These are phyloP conservation scores for Uronychia binucleata DNA, from an alignment of 73 alveolate genomes.

Conservation along the genomic window DNA sequence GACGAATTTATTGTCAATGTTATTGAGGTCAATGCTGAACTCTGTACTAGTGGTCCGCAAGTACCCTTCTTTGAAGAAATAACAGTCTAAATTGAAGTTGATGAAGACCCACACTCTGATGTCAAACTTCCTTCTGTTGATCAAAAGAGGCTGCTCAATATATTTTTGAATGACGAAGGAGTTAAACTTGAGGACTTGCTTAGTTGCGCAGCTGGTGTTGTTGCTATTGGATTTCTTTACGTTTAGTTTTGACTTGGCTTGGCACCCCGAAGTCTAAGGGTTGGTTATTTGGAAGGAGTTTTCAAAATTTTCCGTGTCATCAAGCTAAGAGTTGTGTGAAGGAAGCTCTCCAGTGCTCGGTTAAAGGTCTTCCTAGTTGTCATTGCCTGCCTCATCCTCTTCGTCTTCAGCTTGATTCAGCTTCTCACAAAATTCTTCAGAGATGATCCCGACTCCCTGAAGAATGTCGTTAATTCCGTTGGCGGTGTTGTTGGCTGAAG, in stretches of 20 bases:
- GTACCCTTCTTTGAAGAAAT: slow-evolving; percentile 77
- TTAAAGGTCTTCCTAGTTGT: too few relatives aligned
- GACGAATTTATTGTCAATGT: slow-evolving; percentile 67
- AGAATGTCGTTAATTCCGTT: too few relatives aligned
- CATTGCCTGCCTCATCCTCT: too few relatives aligned
- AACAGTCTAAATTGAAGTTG: slow-evolving; percentile 55
- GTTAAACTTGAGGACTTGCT: not conserved
- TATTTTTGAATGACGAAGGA: slow-evolving; percentile 81
- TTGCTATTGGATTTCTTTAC: not conserved
- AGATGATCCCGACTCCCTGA: too few relatives aligned
- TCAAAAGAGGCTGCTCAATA: slow-evolving; percentile 87
- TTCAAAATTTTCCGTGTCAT: too few relatives aligned
- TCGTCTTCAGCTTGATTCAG: too few relatives aligned
- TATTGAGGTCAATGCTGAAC: slow-evolving; percentile 34
- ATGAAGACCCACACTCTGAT: slow-evolving; percentile 91
- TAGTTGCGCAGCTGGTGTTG: not conserved
- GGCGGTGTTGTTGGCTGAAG: too few relatives aligned
- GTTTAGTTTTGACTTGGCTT: not conserved
- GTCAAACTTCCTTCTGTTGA: slow-evolving; percentile 91
- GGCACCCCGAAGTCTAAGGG: not conserved
- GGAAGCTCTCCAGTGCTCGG: too few relatives aligned
- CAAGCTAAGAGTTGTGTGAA: too few relatives aligned
- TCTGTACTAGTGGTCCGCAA: slow-evolving; percentile 81
- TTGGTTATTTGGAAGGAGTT: too few relatives aligned
- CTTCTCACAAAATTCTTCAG: too few relatives aligned